Base-by-base conservation (phyloP, 1,139 yeast species). In the Yamadazyma friedrichii region DNA sequence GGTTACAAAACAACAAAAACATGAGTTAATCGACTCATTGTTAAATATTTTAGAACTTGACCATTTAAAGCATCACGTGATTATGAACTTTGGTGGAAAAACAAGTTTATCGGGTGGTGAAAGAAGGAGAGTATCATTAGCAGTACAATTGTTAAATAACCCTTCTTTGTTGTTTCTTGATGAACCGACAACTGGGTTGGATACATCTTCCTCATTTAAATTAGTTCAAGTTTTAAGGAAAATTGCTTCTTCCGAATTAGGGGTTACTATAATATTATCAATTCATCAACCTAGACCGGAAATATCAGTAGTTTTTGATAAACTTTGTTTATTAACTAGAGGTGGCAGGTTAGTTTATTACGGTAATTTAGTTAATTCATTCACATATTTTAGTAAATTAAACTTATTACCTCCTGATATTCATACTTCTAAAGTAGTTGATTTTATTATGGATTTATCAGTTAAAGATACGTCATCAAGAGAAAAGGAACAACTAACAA, bases 181-280 rank as follows among this genome's bases (percentile, higher is more conserved):
- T 58, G 96, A 88, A 54, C 95, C 96, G 2, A 88, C 96, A 0
- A 87, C 96, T 0, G 96, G 96, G 0, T 65, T 88, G 27, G 96
- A 88, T 58, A 84, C 95, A 2, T 80, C 82, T 41, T 81, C 89
- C 9, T 89, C 95, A 0, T 78, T 72, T 49, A 67, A 81, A 45
- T 65, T 88, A 36, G 76, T 87, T n/a, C 69, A 74, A 42, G 78
- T 87, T 0, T 69, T 88, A 45, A 77, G 78, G 48, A 74, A 76
- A 47, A 62, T 74, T 26, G 72, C 78, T 13, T 62, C 69, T 3
- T 64, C 70, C 0, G 74, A 71, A 41, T 61, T 59, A 38, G 93
- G 94, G 0, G 75, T 89, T 34, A 85, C 94, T 0, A 72, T 88
- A 27, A 69, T 88, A 4, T 65, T 87, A 62, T 82, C 91, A 31